phyloP scores from a whole-genome alignment of 129 eudicot genomes.

The Lonicera japonica region DNA sequence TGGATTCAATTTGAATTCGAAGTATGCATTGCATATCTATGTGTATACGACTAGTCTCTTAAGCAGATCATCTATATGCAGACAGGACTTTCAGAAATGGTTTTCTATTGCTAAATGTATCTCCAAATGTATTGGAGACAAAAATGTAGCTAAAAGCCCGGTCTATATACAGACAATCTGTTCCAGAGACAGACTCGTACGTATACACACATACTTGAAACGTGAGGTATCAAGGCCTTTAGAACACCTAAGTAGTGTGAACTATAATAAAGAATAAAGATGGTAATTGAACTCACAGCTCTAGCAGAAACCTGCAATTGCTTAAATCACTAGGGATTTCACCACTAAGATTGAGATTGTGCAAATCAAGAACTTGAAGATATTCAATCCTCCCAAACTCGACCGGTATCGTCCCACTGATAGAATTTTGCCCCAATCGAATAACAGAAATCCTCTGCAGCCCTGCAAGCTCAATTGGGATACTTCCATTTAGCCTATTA shows the following conservation, averaged over 20 bases:
- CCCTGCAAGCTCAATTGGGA: conserved; percentile 47
- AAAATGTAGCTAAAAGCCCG: neutral
- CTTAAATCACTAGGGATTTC: conserved; percentile 60
- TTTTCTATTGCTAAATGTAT: too few relatives aligned
- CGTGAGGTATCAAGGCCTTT: too few relatives aligned
- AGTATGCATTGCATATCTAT: neutral
- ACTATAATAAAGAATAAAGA: neutral
- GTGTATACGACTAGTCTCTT: too few relatives aligned
- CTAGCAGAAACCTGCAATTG: conserved; percentile 77
- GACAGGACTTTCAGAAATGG: too few relatives aligned
- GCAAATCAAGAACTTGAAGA: conserved; percentile 78
- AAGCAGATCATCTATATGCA: too few relatives aligned
- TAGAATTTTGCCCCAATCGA: conserved; percentile 60
- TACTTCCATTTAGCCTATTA: conserved; percentile 60
- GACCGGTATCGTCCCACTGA: conserved; percentile 55
- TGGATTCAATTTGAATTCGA: conserved; percentile 5
- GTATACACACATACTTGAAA: too few relatives aligned
- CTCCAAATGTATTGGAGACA: neutral
- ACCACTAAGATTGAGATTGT: conserved; percentile 62
- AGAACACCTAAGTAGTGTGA: too few relatives aligned
- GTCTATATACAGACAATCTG: too few relatives aligned
- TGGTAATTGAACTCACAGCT: conserved; percentile 63
- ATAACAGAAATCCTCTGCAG: conserved; percentile 52
- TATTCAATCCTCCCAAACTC: conserved; percentile 74
- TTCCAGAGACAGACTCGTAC: too few relatives aligned